Evolutionary conservation across 148 eudicot genomes (phyloP), one percentile per base, ranked within the genome.

Genomic region (Arctostaphylos glauca): DNA sequence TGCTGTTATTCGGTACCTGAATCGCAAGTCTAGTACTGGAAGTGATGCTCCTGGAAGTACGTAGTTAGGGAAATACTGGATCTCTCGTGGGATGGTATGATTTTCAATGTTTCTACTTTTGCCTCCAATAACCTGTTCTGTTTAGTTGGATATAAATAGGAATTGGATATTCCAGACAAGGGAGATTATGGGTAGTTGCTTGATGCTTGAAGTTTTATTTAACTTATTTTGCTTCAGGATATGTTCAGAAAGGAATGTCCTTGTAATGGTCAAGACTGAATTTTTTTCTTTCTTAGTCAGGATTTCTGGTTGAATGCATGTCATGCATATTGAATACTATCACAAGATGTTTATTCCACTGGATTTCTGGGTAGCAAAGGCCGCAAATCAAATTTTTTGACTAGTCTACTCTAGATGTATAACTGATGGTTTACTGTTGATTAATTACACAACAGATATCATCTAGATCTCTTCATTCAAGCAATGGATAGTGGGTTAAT

Each of bases 1-100:
- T 84, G 98, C 99, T 80, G 94, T 94, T 52, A 84, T 88, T 64
- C 93, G 94, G 72, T 96, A 96, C 85, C 77, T 96, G 86, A 96
- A 94, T 80, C 94, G 99, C 67, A 94, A 90, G 87, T 84, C 93
- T 67, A 59, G 84, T 31, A 60, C 83, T 49, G 95, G 92, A 84
- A 85, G 66, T 78, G 95, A 91, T 80, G 89, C 89, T 73, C 81
- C 93, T 78, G 92, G 89, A 85, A 83, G 86, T 85, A 89, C 90
- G 59, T 92, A 90, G 90, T 76, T 71, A 31, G n/a, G 64, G 74
- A 9, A 19, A 64, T 80, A 31, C 43, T 58, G 23, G 55, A 19
- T 8, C 67, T 53, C 71, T 44, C 7, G 7, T 78, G 46, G 67
- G 8, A 5, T 21, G 52, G 71, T 31, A 82, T 58, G 74, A 23